phyloP scores from a whole-genome alignment of 345 rosid genomes.

The Gossypium sturtianum region DNA sequence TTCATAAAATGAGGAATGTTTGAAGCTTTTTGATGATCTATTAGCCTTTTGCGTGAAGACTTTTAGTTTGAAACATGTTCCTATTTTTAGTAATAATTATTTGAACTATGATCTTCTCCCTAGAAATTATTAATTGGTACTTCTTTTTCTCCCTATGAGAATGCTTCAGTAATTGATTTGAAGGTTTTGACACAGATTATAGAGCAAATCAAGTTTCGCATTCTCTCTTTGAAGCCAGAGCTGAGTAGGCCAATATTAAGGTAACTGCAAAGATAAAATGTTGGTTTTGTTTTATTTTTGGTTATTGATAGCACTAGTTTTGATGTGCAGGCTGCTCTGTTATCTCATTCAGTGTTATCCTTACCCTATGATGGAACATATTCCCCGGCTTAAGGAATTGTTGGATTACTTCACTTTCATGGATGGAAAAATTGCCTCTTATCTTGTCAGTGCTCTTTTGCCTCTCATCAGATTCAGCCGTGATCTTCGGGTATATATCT shows the following conservation, averaged over 20 bases:
- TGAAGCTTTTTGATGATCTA: not conserved
- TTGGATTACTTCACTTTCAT: conserved; percentile 57
- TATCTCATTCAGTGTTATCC: conserved; percentile 52
- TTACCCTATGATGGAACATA: conserved; percentile 55
- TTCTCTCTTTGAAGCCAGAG: conserved; percentile 70
- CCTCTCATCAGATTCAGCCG: conserved; percentile 64
- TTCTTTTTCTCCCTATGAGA: not conserved
- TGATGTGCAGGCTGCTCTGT: conserved; percentile 52
- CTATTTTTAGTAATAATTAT: not conserved
- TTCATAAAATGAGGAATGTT: not conserved
- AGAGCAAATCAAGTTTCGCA: conserved; percentile 71
- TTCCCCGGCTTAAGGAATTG: conserved; percentile 70
- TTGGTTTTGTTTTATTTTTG: conserved; percentile 9
- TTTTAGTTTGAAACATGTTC: not conserved
- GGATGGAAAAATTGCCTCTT: conserved; percentile 52
- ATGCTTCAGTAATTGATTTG: not conserved
- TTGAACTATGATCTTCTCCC: not conserved
- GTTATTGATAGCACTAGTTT: not conserved
- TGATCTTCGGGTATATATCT: conserved; percentile 57
- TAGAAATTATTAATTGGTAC: not conserved
- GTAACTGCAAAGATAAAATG: conserved; percentile 25
- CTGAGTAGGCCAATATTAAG: conserved; percentile 53
- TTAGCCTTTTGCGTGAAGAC: not conserved
- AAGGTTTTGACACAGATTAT: conserved; percentile 48
- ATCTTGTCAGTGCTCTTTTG: conserved; percentile 50